Evolutionary conservation across 179 eudicot genomes (phyloP), one percentile per base, ranked within the genome.

Genomic region (Gypsophila paniculata): DNA sequence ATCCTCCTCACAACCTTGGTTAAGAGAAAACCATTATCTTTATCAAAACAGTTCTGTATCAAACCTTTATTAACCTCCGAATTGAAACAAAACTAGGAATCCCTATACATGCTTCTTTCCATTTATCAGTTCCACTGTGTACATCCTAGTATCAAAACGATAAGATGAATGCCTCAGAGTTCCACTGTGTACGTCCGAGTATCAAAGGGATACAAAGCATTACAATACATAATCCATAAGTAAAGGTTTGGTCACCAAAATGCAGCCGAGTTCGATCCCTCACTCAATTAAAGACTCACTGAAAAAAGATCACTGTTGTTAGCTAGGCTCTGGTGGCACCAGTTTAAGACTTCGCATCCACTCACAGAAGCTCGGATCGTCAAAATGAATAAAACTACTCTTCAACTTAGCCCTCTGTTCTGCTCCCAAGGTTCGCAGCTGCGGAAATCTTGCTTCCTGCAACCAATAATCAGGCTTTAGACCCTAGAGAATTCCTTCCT

Each of bases 371-470:
- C 98, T 93, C 34, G 97, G 98, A 72, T 93, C 98, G 32, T 93
- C 98, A 51, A 93, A 93, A 71, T 86, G 87, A 72, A 91, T 70
- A 80, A 93, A 93, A 81, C 96, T 93, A 74, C 96, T 88, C 76
- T 91, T 93, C 86, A 93, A 84, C 80, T 91, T 93, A 15, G 93
- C 88, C 77, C 98, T 78, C 69, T 91, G 90, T 29, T 91, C 97
- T 64, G 84, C 67, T 10, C 81, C 85, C 83, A 93, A 74, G 18
- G 93, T 84, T 62, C 90, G 85, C 25, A 93, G 91, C 80, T 93
- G 98, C 6, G 96, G 98, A 75, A 93, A 93, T 77, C 98, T 89
- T 70, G 98, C 97, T 80, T 93, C 98, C 98, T 93, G 90, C 77
- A 81, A 64, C 48, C 72, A 65, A 36, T 72, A 62, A 38, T 22